Base-by-base conservation (phyloP, 306 rosid species). In the Vicia faba region DNA sequence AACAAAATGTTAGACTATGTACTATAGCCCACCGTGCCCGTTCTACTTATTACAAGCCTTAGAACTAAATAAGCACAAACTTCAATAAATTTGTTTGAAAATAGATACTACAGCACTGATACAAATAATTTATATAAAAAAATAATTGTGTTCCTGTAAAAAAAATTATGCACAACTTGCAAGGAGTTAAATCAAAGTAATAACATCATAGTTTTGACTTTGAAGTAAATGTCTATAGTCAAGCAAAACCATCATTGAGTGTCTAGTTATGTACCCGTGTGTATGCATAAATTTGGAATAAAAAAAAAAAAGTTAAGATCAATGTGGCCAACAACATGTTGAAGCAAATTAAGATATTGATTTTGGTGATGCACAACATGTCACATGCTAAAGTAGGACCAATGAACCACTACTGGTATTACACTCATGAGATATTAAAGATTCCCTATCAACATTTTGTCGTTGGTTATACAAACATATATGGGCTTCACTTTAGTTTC, bases 331-430 rank as follows among this genome's bases (percentile, higher is more conserved):
- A 41, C 25, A 51, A 5, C n/a, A 25, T 49, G 61, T 8, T 31
- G 73, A 50, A 51, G 55, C 66, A 50, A 35, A 50, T 50, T 65
- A 63, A 19, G 56, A 66, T 57, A 18, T 64, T 73, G 54, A 36
- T 28, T 51, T 58, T 77, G 40, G 74, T 19, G 36, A 61, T 61
- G 71, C 53, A 74, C 39, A 51, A 61, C 70, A 74, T 35, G 35
- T 26, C 59, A 68, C 77, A 41, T 62, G 71, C 41, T 15, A 53
- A 68, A 54, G 64, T 57, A 68, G 74, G 80, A 41, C 77, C 71
- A 53, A 69, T 61, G 9, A 19, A 8, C 60, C 66, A 69, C 69
- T 66, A 53, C 5, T 26, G 11, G 66, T 29, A 51, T 70, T 29
- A 20, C 29, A 43, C 3, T 38, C 51, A 61, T 61, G 36, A 75